Base-by-base conservation (phyloP, 169 alveolate species). In the Plasmodium yoelii region DNA sequence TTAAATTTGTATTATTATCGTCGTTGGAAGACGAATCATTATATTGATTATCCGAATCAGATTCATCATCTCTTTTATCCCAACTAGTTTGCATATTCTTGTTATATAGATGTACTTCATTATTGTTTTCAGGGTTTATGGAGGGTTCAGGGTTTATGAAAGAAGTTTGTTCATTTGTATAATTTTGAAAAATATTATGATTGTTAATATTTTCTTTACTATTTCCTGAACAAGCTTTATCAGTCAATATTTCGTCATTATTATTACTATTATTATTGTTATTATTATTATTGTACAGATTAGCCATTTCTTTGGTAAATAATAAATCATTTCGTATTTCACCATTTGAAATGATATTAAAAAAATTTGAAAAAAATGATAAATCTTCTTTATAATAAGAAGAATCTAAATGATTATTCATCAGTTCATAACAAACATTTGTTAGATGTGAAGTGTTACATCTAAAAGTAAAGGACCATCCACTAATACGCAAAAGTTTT, bases 381-480 rank as follows among this genome's bases (percentile, higher is more conserved):
- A 39, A 60, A 24, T 57, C 86, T 10, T 86, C 91, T 39, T 69
- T 68, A 60, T 69, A 86, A 70, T 86, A 86, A 39, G 19, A 13
- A 8, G 91, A 86, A 51, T 64, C 22, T 64, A 86, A 55, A 59
- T 86, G 91, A 53, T 86, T 60, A 46, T n/a, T 65, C 46, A 86
- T 5, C 10, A 86, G 59, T 70, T 86, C 87, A 65, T 34, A 86
- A 26, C 82, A 86, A n/a, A 70, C 67, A 46, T 86, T 69, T 6
- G 91, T 86, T 69, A 86, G 18, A 26, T 57, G 56, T 15, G 10
- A 0, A n/a, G 86, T 69, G 26, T 28, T n/a, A 6, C 91, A 86
- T 57, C 71, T 86, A 60, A 86, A 86, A n/a, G 87, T 70, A 8
- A 86, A 68, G 8, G 87, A 86, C 91, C 91, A 86, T 9, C 91